Conservation (phyloP, 192 early-diverging fungal genomes). For the Mortierella hygrophila region DNA sequence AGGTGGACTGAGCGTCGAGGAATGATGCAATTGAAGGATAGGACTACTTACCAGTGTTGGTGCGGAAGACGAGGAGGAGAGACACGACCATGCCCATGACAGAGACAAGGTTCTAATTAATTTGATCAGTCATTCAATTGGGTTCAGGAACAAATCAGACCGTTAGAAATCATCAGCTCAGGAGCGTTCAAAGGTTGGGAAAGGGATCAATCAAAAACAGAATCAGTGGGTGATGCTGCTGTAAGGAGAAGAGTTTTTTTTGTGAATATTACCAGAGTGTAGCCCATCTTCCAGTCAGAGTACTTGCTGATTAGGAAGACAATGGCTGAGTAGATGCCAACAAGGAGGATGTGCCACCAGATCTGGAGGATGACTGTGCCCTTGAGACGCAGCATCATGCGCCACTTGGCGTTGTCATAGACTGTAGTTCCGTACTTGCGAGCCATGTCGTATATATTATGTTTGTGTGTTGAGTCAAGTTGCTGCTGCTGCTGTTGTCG, state of each 20-base stretch:
- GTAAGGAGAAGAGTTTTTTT: not conserved
- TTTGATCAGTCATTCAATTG: not conserved
- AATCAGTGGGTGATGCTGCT: too few species aligned
- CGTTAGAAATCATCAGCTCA: not conserved
- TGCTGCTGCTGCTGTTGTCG: not conserved
- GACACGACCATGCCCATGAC: constrained; percentile 47
- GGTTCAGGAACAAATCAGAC: not conserved
- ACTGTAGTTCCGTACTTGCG: constrained; percentile 17
- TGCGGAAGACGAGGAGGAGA: constrained; percentile 74
- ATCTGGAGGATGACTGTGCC: constrained; percentile 28
- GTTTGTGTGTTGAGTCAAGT: not conserved
- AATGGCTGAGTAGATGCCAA: constrained; percentile 9
- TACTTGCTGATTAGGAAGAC: constrained; percentile 16
- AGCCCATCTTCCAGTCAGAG: constrained; percentile 19
- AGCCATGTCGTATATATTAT: constrained; percentile 3
- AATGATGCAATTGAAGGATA: not conserved
- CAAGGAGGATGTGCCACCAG: constrained; percentile 29
- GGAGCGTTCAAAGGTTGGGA: not conserved
- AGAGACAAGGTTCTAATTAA: constrained; percentile 15
- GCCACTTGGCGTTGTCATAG: constrained; percentile 14
- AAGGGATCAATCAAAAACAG: not conserved
- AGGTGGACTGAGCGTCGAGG: not conserved
- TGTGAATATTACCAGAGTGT: not conserved
- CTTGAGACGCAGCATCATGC: constrained; percentile 30
- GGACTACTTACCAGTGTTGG: constrained; percentile 68